phyloP scores from a whole-genome alignment of 352 stramenopile species.

The Pelagophyceae sp. region DNA sequence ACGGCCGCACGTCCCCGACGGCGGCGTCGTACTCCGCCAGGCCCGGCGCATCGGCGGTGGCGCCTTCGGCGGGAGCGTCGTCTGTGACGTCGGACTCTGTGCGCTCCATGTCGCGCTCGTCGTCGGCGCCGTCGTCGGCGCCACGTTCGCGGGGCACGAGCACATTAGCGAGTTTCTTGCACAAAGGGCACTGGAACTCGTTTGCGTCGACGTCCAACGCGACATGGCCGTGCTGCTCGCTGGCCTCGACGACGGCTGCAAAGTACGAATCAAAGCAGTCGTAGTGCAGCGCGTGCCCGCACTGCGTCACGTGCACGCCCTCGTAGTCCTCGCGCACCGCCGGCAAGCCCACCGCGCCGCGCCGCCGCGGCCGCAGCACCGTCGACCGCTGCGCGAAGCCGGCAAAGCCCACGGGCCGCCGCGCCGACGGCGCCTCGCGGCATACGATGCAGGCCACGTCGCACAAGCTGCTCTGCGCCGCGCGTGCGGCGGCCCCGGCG shows the following conservation, averaged over 20 bases:
- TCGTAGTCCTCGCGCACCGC: slow-evolving; percentile 42
- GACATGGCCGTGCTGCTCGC: slow-evolving; percentile 35
- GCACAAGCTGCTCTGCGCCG: not conserved
- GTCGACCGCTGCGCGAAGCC: slow-evolving; percentile 21
- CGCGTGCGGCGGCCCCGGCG: no score
- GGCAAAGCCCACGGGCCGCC: not conserved
- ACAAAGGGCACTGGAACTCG: slow-evolving; percentile 89
- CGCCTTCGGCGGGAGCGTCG: no score
- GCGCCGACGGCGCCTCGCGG: not conserved
- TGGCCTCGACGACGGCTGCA: slow-evolving; percentile 71
- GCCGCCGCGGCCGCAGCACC: not conserved
- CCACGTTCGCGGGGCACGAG: slow-evolving; percentile 45
- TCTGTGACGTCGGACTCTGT: no score
- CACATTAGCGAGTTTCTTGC: slow-evolving; percentile 89
- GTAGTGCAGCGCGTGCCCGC: slow-evolving; percentile 88
- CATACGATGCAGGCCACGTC: slow-evolving; percentile 6
- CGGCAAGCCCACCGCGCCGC: no score
- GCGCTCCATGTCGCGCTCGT: no score
- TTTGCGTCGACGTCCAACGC: slow-evolving; percentile 76
- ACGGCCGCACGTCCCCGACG: not conserved
- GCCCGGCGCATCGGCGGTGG: no score
- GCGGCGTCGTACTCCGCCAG: not conserved
- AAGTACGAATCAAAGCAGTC: slow-evolving; percentile 89
- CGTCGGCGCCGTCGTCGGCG: no score
- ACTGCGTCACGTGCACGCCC: slow-evolving; percentile 54